These are phyloP conservation scores for Eimeria falciformis DNA, from an alignment of 169 alveolate species.

Conservation along the genomic window DNA sequence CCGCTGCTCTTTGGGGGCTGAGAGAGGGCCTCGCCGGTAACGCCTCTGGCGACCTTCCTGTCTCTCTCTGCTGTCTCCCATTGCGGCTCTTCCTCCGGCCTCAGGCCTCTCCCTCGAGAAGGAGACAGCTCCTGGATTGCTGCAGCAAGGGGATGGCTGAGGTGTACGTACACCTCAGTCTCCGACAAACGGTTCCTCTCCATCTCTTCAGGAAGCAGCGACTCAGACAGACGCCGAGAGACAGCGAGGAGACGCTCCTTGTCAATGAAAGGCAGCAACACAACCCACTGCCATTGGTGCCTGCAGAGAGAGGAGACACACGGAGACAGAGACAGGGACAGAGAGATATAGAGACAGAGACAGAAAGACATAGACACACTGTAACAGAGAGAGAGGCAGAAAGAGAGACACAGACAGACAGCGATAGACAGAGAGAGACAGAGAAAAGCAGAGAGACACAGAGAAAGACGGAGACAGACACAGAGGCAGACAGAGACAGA, in stretches of 20 bases:
- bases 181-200: constrained; percentile 36
- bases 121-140: not conserved
- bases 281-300: constrained; percentile 83
- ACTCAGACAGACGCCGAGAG: constrained; percentile 1
- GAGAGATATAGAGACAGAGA: no score
- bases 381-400: no score
- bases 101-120: constrained; percentile 10
- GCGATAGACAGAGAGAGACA: no score
- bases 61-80: not conserved
- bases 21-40: not conserved
- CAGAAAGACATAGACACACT: no score
- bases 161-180: constrained; percentile 55
- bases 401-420: no score
- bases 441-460: no score
- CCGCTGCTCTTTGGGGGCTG: not conserved
- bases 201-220: constrained; percentile 58
- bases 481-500: no score
- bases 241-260: constrained; percentile 76
- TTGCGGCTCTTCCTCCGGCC: not conserved
- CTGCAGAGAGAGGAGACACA: constrained; percentile 45
- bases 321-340: no score
- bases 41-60: not conserved
- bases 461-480: no score
- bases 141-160: constrained; percentile 60
- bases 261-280: constrained; percentile 83